These are phyloP conservation scores for Torulaspora delbrueckii DNA, from an alignment of 805 yeast genomes.

Conservation along the genomic window DNA sequence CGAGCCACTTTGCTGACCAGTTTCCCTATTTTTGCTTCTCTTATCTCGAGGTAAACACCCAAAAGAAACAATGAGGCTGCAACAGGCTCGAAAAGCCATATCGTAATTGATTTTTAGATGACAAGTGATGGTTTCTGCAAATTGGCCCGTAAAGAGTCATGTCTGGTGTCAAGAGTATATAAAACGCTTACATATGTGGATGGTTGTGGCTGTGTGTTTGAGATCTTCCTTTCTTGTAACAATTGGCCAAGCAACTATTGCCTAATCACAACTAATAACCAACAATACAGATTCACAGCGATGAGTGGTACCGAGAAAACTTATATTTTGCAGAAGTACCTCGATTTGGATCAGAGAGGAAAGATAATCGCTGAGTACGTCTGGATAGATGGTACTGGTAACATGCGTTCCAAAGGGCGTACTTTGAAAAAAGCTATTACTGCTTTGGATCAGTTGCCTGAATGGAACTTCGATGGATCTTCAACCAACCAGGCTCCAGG, in stretches of 20 bases:
- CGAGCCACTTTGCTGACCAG: no score
- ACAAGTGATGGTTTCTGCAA: not conserved
- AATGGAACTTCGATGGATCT: constrained; percentile 99
- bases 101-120: not conserved
- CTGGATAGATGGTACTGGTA: constrained; percentile 94
- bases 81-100: not conserved
- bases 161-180: not conserved
- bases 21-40: not conserved
- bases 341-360: constrained; percentile 80
- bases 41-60: not conserved
- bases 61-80: not conserved
- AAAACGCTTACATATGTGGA: no score
- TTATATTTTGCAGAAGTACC: constrained; percentile 74
- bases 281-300: not conserved
- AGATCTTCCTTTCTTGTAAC: no score
- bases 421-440: constrained; percentile 67
- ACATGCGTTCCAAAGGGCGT: constrained; percentile 89
- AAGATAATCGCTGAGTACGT: constrained; percentile 90
- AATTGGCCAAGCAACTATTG: no score
- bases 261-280: no score
- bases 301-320: constrained; percentile 50
- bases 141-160: not conserved
- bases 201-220: no score
- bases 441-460: constrained; percentile 83
- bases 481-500: constrained; percentile 99